These are phyloP conservation scores for Hippophae gyantsensis DNA, from an alignment of 306 rosid genomes.

Conservation along the genomic window DNA sequence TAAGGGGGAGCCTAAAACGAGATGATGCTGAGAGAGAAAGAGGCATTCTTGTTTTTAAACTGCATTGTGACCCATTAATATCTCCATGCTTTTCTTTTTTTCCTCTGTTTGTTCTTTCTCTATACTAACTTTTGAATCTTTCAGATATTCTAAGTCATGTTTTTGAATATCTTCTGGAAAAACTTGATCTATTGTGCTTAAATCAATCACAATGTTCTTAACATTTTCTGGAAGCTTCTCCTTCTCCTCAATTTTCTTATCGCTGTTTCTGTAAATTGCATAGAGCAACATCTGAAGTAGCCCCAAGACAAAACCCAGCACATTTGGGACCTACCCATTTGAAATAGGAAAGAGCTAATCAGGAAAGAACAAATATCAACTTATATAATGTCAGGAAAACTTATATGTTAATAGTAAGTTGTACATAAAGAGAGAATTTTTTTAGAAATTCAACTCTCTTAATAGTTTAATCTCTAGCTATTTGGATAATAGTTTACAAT, in stretches of 20 bases:
- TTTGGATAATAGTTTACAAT: too few relatives aligned
- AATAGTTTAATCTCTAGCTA: too few relatives aligned
- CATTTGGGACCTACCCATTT: constrained; percentile 48
- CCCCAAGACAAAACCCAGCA: constrained; percentile 56
- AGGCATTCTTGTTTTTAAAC: too few relatives aligned
- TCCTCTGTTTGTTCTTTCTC: neutral
- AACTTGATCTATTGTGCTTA: constrained; percentile 19
- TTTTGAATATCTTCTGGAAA: constrained; percentile 8
- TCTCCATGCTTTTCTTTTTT: neutral
- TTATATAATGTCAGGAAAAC: neutral
- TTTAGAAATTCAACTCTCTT: too few relatives aligned
- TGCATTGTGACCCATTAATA: too few relatives aligned
- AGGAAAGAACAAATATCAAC: neutral
- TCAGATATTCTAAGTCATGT: neutral
- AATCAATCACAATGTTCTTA: constrained; percentile 11
- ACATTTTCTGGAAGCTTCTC: constrained; percentile 19
- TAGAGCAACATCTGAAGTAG: constrained; percentile 61
- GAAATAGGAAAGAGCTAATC: neutral
- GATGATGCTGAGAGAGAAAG: neutral
- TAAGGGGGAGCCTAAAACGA: too few relatives aligned
- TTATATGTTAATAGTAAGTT: neutral
- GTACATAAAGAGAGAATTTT: too few relatives aligned
- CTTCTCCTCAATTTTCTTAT: constrained; percentile 6
- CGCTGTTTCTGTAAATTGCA: constrained; percentile 30
- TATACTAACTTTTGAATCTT: neutral